Base-by-base conservation (phyloP, 371 early-diverging fungal species). In the Enterospora canceri region DNA sequence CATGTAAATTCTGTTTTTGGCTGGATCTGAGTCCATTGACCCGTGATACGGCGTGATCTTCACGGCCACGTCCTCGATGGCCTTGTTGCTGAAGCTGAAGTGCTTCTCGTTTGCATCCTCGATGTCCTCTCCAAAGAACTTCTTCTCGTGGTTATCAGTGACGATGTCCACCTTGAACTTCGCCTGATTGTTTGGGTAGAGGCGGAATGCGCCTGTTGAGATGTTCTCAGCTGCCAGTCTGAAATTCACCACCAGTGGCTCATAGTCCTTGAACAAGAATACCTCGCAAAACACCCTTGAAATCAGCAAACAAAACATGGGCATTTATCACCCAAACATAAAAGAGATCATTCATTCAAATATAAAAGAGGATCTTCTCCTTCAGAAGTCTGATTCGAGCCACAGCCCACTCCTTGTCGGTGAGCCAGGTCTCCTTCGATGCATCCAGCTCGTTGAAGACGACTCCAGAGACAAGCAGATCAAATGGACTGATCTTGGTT, bases 331-430 rank as follows among this genome's bases (percentile, higher is more conserved):
- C 12, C 26, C 21, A 59, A 8, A 33, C 8, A 23, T 21, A 15
- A 4, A 59, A 59, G 8, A 3, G 31, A 3, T 50, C 1, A 30
- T 65, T 3, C 29, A 4, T 65, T 72, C 71, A 80, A 19, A 80
- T 65, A 63, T 67, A 51, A 71, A 80, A 80, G 19, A 80, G 59
- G 19, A 80, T 67, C 61, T 80, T 80, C 49, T 80, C 81, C 64
- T 77, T 80, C 33, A 80, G 64, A 19, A 74, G 49, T 46, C 81
- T 72, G 15, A 80, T 51, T 26, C 79, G 63, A 18, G 62, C 65
- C 31, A 34, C 50, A 46, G 62, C 32, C 81, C 81, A 80, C 47
- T 80, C 79, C 33, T 74, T 68, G 57, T 80, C 79, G 34, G 77
- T 73, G n/a, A 80, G 65, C 79, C 79, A 79, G 16, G 72, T 34